Percentiles rank a stretch among this genome's conserved stretches.
Evolutionary conservation across 768 basidiomycete species (phyloP).

Genomic region (Tephrocybe sp.): DNA sequence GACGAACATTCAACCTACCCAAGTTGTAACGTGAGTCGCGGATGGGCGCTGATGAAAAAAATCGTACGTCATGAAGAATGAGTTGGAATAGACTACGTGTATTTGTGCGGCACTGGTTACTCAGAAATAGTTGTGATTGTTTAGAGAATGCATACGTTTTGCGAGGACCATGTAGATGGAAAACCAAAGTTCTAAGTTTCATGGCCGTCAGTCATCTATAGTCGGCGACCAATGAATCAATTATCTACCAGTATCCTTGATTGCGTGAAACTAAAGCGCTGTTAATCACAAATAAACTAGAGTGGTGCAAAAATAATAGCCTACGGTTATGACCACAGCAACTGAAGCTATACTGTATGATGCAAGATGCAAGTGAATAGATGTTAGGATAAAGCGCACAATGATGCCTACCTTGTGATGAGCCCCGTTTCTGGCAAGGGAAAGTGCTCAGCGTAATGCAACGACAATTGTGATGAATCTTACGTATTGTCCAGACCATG

Average conservation of each 20-base stretch:
- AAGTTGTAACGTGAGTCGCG: not conserved
- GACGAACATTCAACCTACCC: slow-evolving; percentile 3
- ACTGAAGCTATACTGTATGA: slow-evolving; percentile 23
- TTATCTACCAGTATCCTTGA: slow-evolving; percentile 17
- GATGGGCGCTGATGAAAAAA: not conserved
- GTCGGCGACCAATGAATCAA: not conserved
- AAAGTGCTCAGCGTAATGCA: not conserved
- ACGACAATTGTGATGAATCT: not conserved
- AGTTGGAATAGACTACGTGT: slow-evolving; percentile 28
- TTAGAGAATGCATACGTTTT: slow-evolving; percentile 16
- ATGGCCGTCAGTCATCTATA: not conserved
- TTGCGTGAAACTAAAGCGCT: slow-evolving; percentile 22
- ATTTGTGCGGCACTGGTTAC: too few species aligned
- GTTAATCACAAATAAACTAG: not conserved
- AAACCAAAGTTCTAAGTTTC: slow-evolving; percentile 24
- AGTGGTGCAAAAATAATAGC: not conserved
- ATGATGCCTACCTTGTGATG: slow-evolving; percentile 18
- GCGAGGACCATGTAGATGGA: slow-evolving; percentile 25
- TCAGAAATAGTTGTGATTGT: too few species aligned
- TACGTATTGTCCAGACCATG: slow-evolving; percentile 26
- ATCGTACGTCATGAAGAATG: slow-evolving; percentile 20
- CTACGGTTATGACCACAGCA: slow-evolving; percentile 21
- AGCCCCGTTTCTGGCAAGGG: slow-evolving; percentile 21
- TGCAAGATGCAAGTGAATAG: too few species aligned
- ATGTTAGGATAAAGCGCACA: not conserved